Percentiles rank a stretch among this genome's conserved stretches.
These are phyloP conservation scores for Talaromyces funiculosus DNA, from an alignment of 2,329 filamentous ascomycete species.

Conservation along the genomic window DNA sequence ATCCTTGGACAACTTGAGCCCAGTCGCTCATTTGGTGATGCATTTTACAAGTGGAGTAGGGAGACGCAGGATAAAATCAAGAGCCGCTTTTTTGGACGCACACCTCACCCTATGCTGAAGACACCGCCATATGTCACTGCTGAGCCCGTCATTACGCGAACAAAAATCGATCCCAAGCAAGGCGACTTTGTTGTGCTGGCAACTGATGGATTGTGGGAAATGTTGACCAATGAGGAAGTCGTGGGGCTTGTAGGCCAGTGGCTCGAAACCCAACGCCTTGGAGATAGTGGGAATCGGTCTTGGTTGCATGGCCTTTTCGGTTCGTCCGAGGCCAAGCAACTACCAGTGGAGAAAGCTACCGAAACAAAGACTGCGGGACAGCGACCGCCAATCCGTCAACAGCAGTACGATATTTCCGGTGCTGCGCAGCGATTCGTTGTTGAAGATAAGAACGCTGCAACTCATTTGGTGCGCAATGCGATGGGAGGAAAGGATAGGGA, in stretches of 20 bases:
- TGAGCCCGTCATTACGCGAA: slow-evolving; percentile 90
- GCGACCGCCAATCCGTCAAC: slow-evolving; percentile 72
- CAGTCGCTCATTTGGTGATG: slow-evolving; percentile 90
- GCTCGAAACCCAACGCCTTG: slow-evolving; percentile 68
- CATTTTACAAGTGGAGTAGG: slow-evolving; percentile 90
- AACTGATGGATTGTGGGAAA: slow-evolving; percentile 96
- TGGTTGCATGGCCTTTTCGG: slow-evolving; percentile 69
- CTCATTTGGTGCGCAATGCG: slow-evolving; percentile 90
- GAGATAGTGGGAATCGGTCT: slow-evolving; percentile 44
- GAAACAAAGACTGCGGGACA: slow-evolving; percentile 59
- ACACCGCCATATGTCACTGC: slow-evolving; percentile 97
- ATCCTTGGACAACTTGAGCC: slow-evolving; percentile 90
- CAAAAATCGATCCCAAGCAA: slow-evolving; percentile 78
- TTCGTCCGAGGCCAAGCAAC: slow-evolving; percentile 43
- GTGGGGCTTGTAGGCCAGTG: slow-evolving; percentile 94
- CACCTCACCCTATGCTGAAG: slow-evolving; percentile 68
- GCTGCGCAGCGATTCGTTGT: slow-evolving; percentile 77
- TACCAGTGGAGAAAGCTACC: slow-evolving; percentile 68
- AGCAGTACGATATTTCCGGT: slow-evolving; percentile 77
- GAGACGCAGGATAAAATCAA: slow-evolving; percentile 80
- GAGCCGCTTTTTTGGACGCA: slow-evolving; percentile 79
- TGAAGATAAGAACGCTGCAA: slow-evolving; percentile 92
- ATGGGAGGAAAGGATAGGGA: slow-evolving; percentile 89
- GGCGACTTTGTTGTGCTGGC: slow-evolving; percentile 96
- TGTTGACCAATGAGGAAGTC: slow-evolving; percentile 97